Conservation (phyloP, 202 grass and related monocot genomes). For the Schoenoplectus tabernaemontani region DNA sequence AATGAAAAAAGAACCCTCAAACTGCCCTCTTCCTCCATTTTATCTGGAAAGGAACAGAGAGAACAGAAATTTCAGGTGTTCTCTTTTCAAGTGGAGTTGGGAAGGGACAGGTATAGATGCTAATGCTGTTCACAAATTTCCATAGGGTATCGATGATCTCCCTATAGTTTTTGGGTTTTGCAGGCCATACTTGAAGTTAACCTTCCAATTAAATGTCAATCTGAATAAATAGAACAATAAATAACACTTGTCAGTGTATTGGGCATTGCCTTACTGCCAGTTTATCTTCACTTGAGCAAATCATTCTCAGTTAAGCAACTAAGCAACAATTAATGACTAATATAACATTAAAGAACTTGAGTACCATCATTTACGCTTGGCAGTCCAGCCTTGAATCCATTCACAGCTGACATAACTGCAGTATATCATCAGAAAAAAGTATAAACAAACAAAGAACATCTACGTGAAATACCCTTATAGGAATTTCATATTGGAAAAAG, state of each 20-base stretch:
- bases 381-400: conserved; percentile 89
- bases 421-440: conserved; percentile 28
- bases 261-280: not conserved
- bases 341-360: conserved; percentile 9
- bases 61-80: not conserved
- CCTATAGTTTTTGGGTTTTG: not conserved
- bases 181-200: not conserved
- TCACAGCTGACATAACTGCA: conserved; percentile 95
- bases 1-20: no score
- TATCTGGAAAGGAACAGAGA: not conserved
- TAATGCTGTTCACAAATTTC: not conserved
- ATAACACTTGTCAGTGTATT: not conserved
- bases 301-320: not conserved
- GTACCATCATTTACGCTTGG: conserved; percentile 84
- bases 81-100: not conserved
- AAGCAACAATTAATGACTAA: not conserved
- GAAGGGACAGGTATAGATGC: not conserved
- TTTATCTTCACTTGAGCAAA: not conserved
- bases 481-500: conserved; percentile 26
- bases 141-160: not conserved
- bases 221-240: not conserved
- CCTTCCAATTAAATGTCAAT: not conserved
- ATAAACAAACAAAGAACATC: conserved; percentile 10
- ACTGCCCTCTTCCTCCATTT: not conserved
- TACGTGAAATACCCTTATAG: not conserved